These are phyloP conservation scores for Tetratostichococcus sp. DNA, from an alignment of 139 green algal genomes.

Conservation along the genomic window DNA sequence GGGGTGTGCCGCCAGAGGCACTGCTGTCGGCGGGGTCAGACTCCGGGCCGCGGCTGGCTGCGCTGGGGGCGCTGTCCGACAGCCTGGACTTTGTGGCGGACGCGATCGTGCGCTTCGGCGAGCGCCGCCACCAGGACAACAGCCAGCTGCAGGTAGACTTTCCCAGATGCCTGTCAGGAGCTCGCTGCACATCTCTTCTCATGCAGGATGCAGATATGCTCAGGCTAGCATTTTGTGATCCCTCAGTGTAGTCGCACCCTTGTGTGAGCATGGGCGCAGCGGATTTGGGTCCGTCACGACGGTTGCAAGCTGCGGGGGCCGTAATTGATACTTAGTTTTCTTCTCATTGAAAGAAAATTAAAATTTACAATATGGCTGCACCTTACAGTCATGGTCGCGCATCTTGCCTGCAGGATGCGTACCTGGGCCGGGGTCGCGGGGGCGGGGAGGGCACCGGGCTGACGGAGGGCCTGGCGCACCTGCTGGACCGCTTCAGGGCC, in stretches of 20 bases:
- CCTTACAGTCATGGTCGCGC: too few species aligned
- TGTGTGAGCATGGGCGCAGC: too few species aligned
- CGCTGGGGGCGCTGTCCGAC: constrained; percentile 45
- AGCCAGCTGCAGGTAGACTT: neutral
- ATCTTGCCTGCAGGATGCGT: neutral
- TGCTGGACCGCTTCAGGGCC: constrained; percentile 33
- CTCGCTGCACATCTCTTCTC: too few species aligned
- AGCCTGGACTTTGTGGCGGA: constrained; percentile 49
- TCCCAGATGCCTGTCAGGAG: too few species aligned
- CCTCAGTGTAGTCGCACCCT: too few species aligned
- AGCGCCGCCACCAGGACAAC: neutral
- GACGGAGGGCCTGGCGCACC: constrained; percentile 32
- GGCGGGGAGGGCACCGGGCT: constrained; percentile 13
- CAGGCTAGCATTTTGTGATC: too few species aligned
- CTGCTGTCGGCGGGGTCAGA: constrained; percentile 22
- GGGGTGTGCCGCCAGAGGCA: constrained; percentile 26
- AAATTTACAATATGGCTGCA: too few species aligned
- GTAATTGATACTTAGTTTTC: too few species aligned
- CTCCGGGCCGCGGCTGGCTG: constrained; percentile 11
- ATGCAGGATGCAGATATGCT: too few species aligned
- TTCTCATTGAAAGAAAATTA: too few species aligned
- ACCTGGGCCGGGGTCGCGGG: constrained; percentile 2
- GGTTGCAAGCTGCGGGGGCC: too few species aligned
- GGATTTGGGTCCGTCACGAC: too few species aligned
- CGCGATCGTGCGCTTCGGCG: constrained; percentile 35